phyloP scores from a whole-genome alignment of 768 basidiomycete species.

The Naematelia encephala region DNA sequence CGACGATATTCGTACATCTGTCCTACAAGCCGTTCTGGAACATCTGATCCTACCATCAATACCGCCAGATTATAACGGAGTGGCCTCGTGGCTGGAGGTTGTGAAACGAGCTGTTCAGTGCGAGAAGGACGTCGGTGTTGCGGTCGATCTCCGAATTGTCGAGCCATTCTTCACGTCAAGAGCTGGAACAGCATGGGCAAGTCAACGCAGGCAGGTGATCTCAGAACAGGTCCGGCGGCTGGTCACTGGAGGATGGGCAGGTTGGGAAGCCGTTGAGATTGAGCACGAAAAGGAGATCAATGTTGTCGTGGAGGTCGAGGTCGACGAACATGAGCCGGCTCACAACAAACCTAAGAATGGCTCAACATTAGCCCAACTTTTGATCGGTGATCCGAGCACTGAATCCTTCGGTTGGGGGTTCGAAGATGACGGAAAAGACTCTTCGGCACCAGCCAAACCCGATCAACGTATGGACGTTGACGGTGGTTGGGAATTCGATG shows the following conservation, averaged over 20 bases:
- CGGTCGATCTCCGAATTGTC: constrained; percentile 57
- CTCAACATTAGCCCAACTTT: constrained; percentile 43
- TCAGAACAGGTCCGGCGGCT: constrained; percentile 62
- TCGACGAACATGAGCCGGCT: constrained; percentile 24
- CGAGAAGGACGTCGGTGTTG: constrained; percentile 54
- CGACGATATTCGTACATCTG: constrained; percentile 61
- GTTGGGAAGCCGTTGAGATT: constrained; percentile 31
- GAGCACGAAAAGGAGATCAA: constrained; percentile 27
- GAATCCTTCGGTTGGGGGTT: constrained; percentile 44
- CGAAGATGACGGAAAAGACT: constrained; percentile 11
- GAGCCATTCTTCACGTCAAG: constrained; percentile 64
- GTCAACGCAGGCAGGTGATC: constrained; percentile 64
- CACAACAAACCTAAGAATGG: constrained; percentile 12
- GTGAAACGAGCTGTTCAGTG: constrained; percentile 62
- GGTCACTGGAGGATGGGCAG: constrained; percentile 53
- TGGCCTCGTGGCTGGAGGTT: constrained; percentile 64
- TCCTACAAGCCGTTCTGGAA: constrained; percentile 62
- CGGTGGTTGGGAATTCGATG: constrained; percentile 56
- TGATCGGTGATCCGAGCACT: constrained; percentile 53
- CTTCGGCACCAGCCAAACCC: constrained; percentile 14
- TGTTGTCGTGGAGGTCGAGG: constrained; percentile 35
- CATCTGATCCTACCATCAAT: constrained; percentile 67
- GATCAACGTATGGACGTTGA: not conserved
- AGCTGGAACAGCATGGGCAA: constrained; percentile 72
- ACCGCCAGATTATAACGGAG: constrained; percentile 61